Evolutionary conservation across 352 stramenopile genomes (phyloP).

Genomic region (Globisporangium megalacanthum): DNA sequence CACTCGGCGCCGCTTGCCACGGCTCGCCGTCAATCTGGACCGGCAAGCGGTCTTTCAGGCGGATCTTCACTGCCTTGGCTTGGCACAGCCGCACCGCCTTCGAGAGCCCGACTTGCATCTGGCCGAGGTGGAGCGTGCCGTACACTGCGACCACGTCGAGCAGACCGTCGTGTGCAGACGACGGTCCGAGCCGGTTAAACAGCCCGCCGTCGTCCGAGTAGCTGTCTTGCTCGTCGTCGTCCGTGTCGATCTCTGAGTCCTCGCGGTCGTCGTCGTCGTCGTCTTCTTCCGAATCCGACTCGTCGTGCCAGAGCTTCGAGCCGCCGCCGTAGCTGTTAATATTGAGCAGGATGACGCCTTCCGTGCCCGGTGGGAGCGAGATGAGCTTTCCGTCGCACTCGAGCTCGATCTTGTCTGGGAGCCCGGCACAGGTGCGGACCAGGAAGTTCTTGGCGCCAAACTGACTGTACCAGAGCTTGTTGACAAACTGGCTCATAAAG

Average conservation of each 20-base stretch:
- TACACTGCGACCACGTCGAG: constrained; percentile 93
- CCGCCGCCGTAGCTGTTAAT: constrained; percentile 87
- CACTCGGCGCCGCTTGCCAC: constrained; percentile 85
- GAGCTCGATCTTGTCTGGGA: constrained; percentile 71
- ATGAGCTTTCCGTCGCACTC: constrained; percentile 78
- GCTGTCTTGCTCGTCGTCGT: constrained; percentile 29
- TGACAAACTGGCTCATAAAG: constrained; percentile 88
- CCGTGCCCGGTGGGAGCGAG: constrained; percentile 60
- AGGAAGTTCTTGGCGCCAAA: constrained; percentile 86
- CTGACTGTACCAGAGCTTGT: constrained; percentile 91
- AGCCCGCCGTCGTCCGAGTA: constrained; percentile 23
- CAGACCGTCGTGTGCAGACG: constrained; percentile 86
- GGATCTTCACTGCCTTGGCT: constrained; percentile 52
- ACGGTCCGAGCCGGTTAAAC: constrained; percentile 33
- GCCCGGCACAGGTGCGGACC: constrained; percentile 72
- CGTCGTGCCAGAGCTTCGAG: constrained; percentile 84
- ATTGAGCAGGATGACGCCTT: constrained; percentile 85
- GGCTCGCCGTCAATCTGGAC: constrained; percentile 95
- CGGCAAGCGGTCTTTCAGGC: constrained; percentile 55
- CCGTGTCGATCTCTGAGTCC: constrained; percentile 32
- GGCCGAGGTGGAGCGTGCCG: constrained; percentile 90
- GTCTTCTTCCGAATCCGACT: constrained; percentile 49
- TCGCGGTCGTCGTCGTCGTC: constrained; percentile 7
- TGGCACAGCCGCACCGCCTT: constrained; percentile 77
- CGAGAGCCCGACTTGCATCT: constrained; percentile 89